These are phyloP conservation scores for Nakazawaea wyomingensis DNA, from an alignment of 805 yeast species.

Conservation along the genomic window DNA sequence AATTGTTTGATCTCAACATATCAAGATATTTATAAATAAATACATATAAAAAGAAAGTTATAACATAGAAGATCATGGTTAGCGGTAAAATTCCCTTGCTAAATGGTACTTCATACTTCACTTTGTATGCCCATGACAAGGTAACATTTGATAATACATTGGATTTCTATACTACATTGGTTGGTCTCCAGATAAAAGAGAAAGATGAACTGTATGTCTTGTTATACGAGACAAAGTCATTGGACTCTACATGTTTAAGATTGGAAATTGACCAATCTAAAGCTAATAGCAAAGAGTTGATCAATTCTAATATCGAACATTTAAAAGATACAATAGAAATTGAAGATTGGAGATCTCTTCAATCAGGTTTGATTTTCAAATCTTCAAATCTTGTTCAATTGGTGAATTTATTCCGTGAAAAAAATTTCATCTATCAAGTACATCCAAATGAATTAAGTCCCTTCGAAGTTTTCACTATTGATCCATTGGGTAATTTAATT, in stretches of 20 bases:
- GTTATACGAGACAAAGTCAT: conserved; percentile 26
- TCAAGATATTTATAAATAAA: background rate
- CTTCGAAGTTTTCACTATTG: conserved; percentile 67
- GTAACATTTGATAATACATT: conserved; percentile 40
- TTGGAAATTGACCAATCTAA: conserved; percentile 20
- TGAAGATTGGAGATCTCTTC: conserved; percentile 48
- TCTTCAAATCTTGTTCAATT: conserved; percentile 35
- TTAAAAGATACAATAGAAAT: conserved; percentile 23
- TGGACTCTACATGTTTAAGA: conserved; percentile 21
- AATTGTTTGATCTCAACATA: too few species aligned
- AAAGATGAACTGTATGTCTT: conserved; percentile 24
- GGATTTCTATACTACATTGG: conserved; percentile 50
- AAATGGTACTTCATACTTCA: conserved; percentile 51
- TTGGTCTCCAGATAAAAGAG: conserved; percentile 29
- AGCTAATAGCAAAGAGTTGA: conserved; percentile 22
- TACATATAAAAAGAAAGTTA: background rate
- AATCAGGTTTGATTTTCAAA: conserved; percentile 40
- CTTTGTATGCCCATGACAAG: conserved; percentile 46
- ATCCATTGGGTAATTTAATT: conserved; percentile 77
- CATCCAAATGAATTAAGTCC: conserved; percentile 74
- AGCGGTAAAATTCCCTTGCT: conserved; percentile 31
- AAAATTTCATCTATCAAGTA: conserved; percentile 40
- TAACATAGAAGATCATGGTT: background rate
- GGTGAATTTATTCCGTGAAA: conserved; percentile 28
- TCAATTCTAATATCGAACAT: conserved; percentile 23